Conservation (phyloP, 441 rosid species). For the Populus hybrid region DNA sequence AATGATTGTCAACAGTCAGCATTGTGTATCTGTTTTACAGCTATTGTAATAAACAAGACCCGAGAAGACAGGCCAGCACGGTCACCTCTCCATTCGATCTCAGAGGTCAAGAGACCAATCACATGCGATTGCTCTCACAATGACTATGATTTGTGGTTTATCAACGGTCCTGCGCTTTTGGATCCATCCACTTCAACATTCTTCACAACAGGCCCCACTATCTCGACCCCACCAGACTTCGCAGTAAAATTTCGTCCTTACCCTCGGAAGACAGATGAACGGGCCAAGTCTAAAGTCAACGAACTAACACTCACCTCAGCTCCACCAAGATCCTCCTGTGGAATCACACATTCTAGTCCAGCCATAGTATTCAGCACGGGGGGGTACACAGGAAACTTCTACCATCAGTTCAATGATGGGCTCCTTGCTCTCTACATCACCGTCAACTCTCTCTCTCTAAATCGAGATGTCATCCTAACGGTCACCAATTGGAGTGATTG, state of each 20-base stretch:
- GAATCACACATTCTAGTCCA: not conserved
- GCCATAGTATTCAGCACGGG: conserved; percentile 2
- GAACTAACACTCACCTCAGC: not conserved
- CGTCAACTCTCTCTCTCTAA: not conserved
- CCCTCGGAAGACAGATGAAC: not conserved
- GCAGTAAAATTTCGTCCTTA: not conserved
- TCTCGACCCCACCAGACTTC: not conserved
- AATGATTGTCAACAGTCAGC: too few species aligned
- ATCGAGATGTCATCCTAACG: not conserved
- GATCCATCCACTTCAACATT: not conserved
- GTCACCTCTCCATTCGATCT: not conserved
- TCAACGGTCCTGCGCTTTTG: not conserved
- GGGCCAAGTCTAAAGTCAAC: not conserved
- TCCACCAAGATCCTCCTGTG: not conserved
- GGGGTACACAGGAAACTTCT: conserved; percentile 3
- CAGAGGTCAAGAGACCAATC: not conserved
- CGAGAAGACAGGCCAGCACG: not conserved
- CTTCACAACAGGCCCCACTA: not conserved
- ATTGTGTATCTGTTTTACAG: not conserved
- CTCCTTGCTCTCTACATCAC: not conserved
- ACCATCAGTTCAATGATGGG: not conserved
- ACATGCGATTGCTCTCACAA: not conserved
- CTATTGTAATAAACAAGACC: not conserved
- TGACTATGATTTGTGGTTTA: not conserved
- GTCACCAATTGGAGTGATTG: not conserved